Evolutionary conservation across 2,329 filamentous ascomycete species (phyloP).

Genomic region (Ophiostoma australiae): DNA sequence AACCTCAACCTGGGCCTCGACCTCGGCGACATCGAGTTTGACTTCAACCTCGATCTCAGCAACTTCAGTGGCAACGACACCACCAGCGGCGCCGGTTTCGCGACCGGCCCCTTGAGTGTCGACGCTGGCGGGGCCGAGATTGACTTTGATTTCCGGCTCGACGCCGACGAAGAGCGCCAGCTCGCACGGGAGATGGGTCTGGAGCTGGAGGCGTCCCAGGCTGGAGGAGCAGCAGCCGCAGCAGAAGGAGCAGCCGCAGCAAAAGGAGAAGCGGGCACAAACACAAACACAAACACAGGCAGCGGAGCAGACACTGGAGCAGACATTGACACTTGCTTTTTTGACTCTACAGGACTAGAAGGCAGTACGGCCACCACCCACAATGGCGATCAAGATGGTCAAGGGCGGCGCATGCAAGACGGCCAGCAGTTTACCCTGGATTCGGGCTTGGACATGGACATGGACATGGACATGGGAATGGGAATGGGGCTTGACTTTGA

Average conservation of each 20-base stretch:
- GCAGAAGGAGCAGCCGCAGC: too few relatives aligned
- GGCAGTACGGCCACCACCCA: slow-evolving; percentile 5
- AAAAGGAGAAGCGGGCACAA: neutral
- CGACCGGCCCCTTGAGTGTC: neutral
- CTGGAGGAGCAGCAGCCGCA: neutral
- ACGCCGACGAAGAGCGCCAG: slow-evolving; percentile 3
- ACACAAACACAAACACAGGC: neutral
- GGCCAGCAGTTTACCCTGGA: neutral
- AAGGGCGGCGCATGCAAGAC: slow-evolving; percentile 10
- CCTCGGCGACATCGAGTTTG: too few relatives aligned
- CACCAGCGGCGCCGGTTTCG: neutral
- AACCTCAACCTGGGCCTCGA: too few relatives aligned
- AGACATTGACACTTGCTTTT: slow-evolving; percentile 20
- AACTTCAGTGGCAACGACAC: neutral
- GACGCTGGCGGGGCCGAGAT: neutral
- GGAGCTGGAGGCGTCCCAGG: slow-evolving; percentile 9
- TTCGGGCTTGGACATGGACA: neutral
- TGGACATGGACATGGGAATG: too few relatives aligned
- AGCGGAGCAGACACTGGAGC: neutral
- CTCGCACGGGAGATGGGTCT: slow-evolving; percentile 11
- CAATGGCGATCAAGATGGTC: slow-evolving; percentile 20
- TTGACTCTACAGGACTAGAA: slow-evolving; percentile 14
- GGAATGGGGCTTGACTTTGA: neutral
- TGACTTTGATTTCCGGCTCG: neutral
- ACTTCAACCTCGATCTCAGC: neutral